These are phyloP conservation scores for Paramecium tetraurelia DNA, from an alignment of 73 alveolate species.

Conservation along the genomic window DNA sequence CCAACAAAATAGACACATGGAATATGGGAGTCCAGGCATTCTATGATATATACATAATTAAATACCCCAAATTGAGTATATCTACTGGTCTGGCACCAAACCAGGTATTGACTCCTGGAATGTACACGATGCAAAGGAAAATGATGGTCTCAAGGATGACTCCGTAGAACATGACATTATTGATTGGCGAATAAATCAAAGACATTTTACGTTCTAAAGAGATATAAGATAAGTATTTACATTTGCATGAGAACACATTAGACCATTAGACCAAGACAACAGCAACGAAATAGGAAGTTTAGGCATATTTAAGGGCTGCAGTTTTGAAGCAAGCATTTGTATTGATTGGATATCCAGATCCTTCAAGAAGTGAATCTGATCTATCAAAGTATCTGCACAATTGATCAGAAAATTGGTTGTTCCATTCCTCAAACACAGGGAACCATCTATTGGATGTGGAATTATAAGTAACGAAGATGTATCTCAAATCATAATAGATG, in stretches of 20 bases:
- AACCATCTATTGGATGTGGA: background rate
- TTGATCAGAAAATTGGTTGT: background rate
- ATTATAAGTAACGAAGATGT: background rate
- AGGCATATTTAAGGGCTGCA: slow-evolving; percentile 51
- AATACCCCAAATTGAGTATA: slow-evolving; percentile 40
- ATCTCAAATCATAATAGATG: slow-evolving; percentile 56
- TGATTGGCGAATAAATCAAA: background rate
- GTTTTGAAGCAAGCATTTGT: slow-evolving; percentile 52
- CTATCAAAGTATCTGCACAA: slow-evolving; percentile 45
- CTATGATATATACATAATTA: background rate
- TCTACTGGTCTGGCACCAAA: slow-evolving; percentile 66
- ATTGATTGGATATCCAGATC: slow-evolving; percentile 6
- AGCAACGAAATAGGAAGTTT: slow-evolving; percentile 28
- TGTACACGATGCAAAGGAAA: background rate
- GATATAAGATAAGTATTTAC: background rate
- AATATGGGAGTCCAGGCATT: slow-evolving; percentile 60
- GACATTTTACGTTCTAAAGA: slow-evolving; percentile 41
- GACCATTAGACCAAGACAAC: slow-evolving; percentile 39
- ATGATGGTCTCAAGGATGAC: slow-evolving; percentile 28
- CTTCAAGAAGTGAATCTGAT: slow-evolving; percentile 2
- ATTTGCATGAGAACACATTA: slow-evolving; percentile 46
- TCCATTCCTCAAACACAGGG: background rate
- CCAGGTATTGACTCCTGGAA: slow-evolving; percentile 53
- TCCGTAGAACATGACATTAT: slow-evolving; percentile 34
- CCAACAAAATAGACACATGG: slow-evolving; percentile 53